Evolutionary conservation across 768 basidiomycete species (phyloP).

Genomic region (Agaricus subrufescens): DNA sequence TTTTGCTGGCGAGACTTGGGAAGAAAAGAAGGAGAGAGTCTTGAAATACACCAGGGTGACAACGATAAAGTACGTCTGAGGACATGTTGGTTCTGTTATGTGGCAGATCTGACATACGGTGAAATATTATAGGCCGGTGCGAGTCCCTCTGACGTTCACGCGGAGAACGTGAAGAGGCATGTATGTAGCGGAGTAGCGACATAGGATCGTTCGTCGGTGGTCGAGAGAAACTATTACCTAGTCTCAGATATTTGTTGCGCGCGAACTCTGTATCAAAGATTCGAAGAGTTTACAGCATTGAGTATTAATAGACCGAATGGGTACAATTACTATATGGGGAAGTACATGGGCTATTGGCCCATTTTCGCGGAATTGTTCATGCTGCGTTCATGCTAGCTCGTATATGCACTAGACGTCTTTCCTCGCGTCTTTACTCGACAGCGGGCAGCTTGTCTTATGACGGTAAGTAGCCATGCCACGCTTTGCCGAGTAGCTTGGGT

Average conservation of each 20-base stretch:
- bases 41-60: slow-evolving; percentile 25
- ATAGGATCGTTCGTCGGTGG: too few species aligned
- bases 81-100: background rate
- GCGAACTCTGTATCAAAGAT: too few species aligned
- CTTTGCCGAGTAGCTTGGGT: background rate
- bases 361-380: too few species aligned
- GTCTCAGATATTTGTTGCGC: too few species aligned
- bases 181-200: too few species aligned
- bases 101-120: too few species aligned
- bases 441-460: slow-evolving; percentile 4
- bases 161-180: background rate
- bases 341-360: too few species aligned
- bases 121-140: background rate
- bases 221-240: too few species aligned
- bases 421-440: slow-evolving; percentile 6
- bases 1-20: slow-evolving; percentile 39
- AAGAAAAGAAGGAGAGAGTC: slow-evolving; percentile 35
- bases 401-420: background rate
- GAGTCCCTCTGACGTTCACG: slow-evolving; percentile 1
- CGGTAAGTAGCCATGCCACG: slow-evolving; percentile 1
- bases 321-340: too few species aligned
- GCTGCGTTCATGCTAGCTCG: background rate
- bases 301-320: too few species aligned
- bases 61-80: slow-evolving; percentile 18
- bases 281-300: too few species aligned